Conservation (phyloP, 352 stramenopile species). For the Pythium coloratum region DNA sequence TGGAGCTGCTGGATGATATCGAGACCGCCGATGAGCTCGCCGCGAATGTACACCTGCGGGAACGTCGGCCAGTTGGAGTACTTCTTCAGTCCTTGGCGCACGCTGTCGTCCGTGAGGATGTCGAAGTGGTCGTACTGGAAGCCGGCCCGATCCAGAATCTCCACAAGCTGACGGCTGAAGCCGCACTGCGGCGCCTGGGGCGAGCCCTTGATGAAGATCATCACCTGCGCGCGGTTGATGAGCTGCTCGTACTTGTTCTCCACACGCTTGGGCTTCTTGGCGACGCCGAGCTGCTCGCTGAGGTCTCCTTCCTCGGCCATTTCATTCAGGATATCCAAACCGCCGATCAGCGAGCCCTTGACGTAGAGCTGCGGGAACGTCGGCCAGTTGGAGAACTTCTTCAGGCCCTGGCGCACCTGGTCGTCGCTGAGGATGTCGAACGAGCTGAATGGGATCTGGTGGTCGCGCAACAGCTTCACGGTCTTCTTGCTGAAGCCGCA, state of each 20-base stretch:
- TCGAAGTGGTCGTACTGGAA: constrained; percentile 97
- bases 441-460: constrained; percentile 91
- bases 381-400: constrained; percentile 96
- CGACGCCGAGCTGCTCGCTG: constrained; percentile 88
- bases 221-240: constrained; percentile 89
- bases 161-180: constrained; percentile 95
- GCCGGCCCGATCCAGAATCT: constrained; percentile 88
- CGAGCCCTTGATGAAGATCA: constrained; percentile 99
- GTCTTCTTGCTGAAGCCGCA: constrained; percentile 96
- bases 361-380: constrained; percentile 98
- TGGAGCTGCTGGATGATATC: constrained; percentile 98
- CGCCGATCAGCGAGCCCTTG: constrained; percentile 91
- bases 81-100: constrained; percentile 97
- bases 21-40: constrained; percentile 96
- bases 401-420: constrained; percentile 95
- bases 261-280: constrained; percentile 76
- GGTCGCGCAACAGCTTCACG: constrained; percentile 87
- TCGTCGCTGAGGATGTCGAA: constrained; percentile 96
- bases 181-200: constrained; percentile 93
- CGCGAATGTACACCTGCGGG: constrained; percentile 97
- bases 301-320: constrained; percentile 91
- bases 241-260: constrained; percentile 90
- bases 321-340: constrained; percentile 95
- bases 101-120: constrained; percentile 95
- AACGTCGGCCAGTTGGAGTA: constrained; percentile 99